Percentiles rank a stretch among this genome's conserved stretches.
Conservation (phyloP, 257 asterid species). For the Rehmannia glutinosa region DNA sequence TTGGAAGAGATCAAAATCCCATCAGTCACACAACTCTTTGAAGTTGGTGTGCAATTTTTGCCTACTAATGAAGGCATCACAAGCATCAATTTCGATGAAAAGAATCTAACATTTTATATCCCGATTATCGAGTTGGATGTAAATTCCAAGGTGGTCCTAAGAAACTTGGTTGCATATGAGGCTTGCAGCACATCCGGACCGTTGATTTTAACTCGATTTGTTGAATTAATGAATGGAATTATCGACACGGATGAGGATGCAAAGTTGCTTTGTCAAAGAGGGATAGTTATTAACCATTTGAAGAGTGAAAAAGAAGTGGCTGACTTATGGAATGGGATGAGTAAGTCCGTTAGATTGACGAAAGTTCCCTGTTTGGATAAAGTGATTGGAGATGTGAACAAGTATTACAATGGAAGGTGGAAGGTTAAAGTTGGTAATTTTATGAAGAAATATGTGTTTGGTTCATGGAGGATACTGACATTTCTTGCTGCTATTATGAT, state of each 20-base stretch:
- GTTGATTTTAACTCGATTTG: conserved; percentile 44
- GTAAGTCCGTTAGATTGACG: conserved; percentile 52
- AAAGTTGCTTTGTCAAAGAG: conserved; percentile 39
- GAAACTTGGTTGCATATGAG: conserved; percentile 42
- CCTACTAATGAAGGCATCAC: conserved; percentile 25
- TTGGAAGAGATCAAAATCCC: conserved; percentile 41
- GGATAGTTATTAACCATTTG: conserved; percentile 56
- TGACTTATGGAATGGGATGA: conserved; percentile 75
- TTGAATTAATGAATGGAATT: conserved; percentile 66
- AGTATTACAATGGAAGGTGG: conserved; percentile 50
- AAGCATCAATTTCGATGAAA: conserved; percentile 20
- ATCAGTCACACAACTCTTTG: conserved; percentile 25
- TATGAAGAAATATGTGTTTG: conserved; percentile 47
- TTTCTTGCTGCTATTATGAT: conserved; percentile 42
- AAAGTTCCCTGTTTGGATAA: conserved; percentile 57
- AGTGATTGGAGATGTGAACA: conserved; percentile 60
- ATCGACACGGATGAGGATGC: conserved; percentile 57
- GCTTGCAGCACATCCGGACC: conserved; percentile 48
- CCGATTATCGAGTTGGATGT: conserved; percentile 29
- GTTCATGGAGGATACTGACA: conserved; percentile 55
- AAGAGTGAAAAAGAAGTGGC: conserved; percentile 67
- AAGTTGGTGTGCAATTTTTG: conserved; percentile 27
- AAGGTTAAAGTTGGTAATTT: conserved; percentile 43
- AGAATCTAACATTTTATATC: conserved; percentile 17
- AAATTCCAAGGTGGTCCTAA: conserved; percentile 27